These are phyloP conservation scores for Globomyces sp. DNA, from an alignment of 371 early-diverging fungal genomes.

Conservation along the genomic window DNA sequence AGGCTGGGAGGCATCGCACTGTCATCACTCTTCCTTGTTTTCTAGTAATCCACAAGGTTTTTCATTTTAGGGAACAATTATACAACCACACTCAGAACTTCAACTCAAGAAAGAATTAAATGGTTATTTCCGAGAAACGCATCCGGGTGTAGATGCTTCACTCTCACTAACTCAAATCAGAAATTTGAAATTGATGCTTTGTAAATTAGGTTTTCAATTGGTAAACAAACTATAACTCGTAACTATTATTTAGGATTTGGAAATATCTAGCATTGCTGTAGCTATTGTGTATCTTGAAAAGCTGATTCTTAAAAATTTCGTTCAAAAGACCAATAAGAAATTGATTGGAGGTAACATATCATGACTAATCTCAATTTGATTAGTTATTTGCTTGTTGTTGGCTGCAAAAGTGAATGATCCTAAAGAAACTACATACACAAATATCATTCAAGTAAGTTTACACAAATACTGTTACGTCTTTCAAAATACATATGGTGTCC, in stretches of 20 bases:
- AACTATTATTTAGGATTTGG: slow-evolving; percentile 58
- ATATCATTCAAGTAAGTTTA: slow-evolving; percentile 12
- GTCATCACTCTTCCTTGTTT: slow-evolving; percentile 60
- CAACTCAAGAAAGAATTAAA: slow-evolving; percentile 69
- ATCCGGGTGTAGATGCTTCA: slow-evolving; percentile 69
- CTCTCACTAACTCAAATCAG: slow-evolving; percentile 80
- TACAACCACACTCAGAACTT: slow-evolving; percentile 57
- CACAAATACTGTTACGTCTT: too few species aligned
- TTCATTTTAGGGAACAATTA: slow-evolving; percentile 56
- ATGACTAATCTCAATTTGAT: background rate
- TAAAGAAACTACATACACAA: slow-evolving; percentile 57
- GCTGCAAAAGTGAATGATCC: slow-evolving; percentile 86
- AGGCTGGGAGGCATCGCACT: slow-evolving; percentile 56
- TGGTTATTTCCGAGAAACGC: slow-evolving; percentile 72
- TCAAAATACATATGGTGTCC: too few species aligned
- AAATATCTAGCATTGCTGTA: slow-evolving; percentile 85
- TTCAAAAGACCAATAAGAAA: slow-evolving; percentile 75
- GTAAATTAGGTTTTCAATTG: slow-evolving; percentile 36
- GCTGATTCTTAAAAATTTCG: slow-evolving; percentile 68
- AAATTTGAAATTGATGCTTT: slow-evolving; percentile 67
- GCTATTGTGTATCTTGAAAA: slow-evolving; percentile 94
- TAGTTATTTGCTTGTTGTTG: slow-evolving; percentile 72
- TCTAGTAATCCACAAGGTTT: slow-evolving; percentile 36
- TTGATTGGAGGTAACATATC: slow-evolving; percentile 54
- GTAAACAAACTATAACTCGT: background rate